phyloP scores from a whole-genome alignment of 2,329 filamentous ascomycete genomes.

The Setomelanomma holmii region DNA sequence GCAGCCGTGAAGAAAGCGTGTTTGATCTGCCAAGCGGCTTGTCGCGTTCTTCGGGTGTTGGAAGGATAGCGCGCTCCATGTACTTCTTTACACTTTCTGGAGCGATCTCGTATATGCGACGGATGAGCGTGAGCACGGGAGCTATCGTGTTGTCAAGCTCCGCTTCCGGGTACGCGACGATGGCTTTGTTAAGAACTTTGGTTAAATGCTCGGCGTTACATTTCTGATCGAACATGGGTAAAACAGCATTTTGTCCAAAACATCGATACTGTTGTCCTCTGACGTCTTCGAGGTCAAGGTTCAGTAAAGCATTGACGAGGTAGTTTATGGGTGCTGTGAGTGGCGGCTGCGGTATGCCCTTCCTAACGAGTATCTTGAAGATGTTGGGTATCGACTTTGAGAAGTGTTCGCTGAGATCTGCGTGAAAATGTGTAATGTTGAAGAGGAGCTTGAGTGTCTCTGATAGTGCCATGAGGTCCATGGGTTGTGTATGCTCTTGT shows the following conservation, averaged over 20 bases:
- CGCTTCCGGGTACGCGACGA: slow-evolving; percentile 67
- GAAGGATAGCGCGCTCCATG: slow-evolving; percentile 74
- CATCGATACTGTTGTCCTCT: slow-evolving; percentile 48
- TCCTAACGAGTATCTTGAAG: slow-evolving; percentile 70
- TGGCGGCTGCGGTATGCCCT: slow-evolving; percentile 67
- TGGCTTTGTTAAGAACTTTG: slow-evolving; percentile 71
- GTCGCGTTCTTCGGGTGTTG: slow-evolving; percentile 76
- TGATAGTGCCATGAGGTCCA: slow-evolving; percentile 79
- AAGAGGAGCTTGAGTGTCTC: slow-evolving; percentile 90
- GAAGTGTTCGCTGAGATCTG: slow-evolving; percentile 68
- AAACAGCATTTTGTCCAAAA: slow-evolving; percentile 63
- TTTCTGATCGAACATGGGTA: slow-evolving; percentile 68
- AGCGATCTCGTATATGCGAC: slow-evolving; percentile 73
- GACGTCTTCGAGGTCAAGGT: slow-evolving; percentile 70
- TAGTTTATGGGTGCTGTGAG: slow-evolving; percentile 75
- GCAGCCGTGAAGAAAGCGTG: slow-evolving; percentile 76
- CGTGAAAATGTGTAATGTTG: slow-evolving; percentile 81
- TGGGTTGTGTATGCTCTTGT: slow-evolving; percentile 56
- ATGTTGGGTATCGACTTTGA: slow-evolving; percentile 73
- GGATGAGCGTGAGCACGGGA: slow-evolving; percentile 76
- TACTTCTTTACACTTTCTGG: slow-evolving; percentile 66
- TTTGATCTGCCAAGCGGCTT: slow-evolving; percentile 77
- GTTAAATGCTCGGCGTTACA: slow-evolving; percentile 70
- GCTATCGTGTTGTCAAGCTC: slow-evolving; percentile 77
- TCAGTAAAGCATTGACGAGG: slow-evolving; percentile 81